phyloP scores from a whole-genome alignment of 768 basidiomycete genomes.

The Podaxis sp. region DNA sequence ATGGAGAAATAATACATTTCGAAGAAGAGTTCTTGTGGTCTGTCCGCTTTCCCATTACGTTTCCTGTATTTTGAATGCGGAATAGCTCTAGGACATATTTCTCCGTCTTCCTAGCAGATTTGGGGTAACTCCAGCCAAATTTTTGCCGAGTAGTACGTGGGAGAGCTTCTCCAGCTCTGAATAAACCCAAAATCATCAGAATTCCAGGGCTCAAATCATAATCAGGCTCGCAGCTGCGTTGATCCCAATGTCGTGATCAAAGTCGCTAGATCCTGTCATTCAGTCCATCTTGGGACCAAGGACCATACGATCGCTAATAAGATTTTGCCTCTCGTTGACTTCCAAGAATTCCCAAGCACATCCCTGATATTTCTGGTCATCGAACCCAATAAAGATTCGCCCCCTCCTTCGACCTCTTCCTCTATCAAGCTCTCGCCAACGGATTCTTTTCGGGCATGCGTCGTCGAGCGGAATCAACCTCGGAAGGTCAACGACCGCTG shows the following conservation, averaged over 20 bases:
- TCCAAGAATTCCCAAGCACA: conserved; percentile 4
- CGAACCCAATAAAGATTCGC: conserved; percentile 4
- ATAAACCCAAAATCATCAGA: conserved; percentile 11
- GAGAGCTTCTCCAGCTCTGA: conserved; percentile 7
- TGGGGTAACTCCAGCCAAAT: not conserved
- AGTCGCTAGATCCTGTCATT: conserved; percentile 1
- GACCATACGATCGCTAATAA: conserved; percentile 14
- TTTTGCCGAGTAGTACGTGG: not conserved
- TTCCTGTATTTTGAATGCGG: not conserved
- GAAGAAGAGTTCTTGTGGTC: not conserved
- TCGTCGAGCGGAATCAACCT: conserved; percentile 29
- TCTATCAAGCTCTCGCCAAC: not conserved
- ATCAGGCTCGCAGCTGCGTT: conserved; percentile 2
- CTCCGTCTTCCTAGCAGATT: not conserved
- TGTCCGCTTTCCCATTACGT: not conserved
- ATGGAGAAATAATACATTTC: not conserved
- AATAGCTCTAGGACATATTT: not conserved
- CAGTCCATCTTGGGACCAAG: conserved; percentile 2
- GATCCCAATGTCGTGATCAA: conserved; percentile 8
- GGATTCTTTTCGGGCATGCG: conserved; percentile 20
- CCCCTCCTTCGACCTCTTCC: conserved; percentile 6
- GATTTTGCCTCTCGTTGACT: conserved; percentile 5
- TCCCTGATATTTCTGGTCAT: conserved; percentile 9
- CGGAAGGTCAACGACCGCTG: conserved; percentile 24
- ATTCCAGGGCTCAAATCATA: conserved; percentile 7